phyloP scores from a whole-genome alignment of 2,329 filamentous ascomycete genomes.

The Ophiobolus disseminans region DNA sequence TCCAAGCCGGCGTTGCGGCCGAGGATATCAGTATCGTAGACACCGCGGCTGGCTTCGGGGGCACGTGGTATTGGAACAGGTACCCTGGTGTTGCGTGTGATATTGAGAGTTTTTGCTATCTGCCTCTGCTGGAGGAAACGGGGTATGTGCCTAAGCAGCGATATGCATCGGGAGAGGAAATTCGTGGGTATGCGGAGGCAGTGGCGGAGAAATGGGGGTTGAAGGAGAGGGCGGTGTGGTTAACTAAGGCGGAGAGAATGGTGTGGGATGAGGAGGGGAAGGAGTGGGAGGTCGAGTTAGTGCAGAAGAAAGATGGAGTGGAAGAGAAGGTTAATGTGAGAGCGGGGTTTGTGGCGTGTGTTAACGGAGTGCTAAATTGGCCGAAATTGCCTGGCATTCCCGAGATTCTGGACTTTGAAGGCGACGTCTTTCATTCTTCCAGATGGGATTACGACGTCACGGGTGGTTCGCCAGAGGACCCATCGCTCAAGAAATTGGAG shows the following conservation, averaged over 20 bases:
- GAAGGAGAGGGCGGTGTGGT: slow-evolving; percentile 53
- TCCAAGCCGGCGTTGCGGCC: slow-evolving; percentile 41
- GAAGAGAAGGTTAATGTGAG: neutral
- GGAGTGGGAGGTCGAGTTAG: neutral
- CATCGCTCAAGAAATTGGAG: slow-evolving; percentile 42
- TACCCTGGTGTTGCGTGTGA: slow-evolving; percentile 62
- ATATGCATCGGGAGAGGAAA: slow-evolving; percentile 53
- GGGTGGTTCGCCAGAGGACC: slow-evolving; percentile 26
- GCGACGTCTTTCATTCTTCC: slow-evolving; percentile 40
- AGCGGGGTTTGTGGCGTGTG: slow-evolving; percentile 47
- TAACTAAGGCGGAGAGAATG: slow-evolving; percentile 34
- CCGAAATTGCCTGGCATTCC: slow-evolving; percentile 44
- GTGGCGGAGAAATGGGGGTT: slow-evolving; percentile 38
- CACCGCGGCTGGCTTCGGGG: slow-evolving; percentile 53
- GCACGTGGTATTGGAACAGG: slow-evolving; percentile 56
- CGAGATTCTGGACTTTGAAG: slow-evolving; percentile 30
- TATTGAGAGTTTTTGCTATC: slow-evolving; percentile 64
- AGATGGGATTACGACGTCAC: slow-evolving; percentile 38
- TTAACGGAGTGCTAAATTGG: slow-evolving; percentile 53
- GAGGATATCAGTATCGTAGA: slow-evolving; percentile 50
- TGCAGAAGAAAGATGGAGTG: slow-evolving; percentile 44
- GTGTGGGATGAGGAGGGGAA: neutral
- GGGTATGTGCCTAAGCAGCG: slow-evolving; percentile 61
- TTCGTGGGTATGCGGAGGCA: slow-evolving; percentile 50
- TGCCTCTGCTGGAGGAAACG: slow-evolving; percentile 66